phyloP scores from a whole-genome alignment of 495 filamentous ascomycete species.

The Trichoderma erinaceum region DNA sequence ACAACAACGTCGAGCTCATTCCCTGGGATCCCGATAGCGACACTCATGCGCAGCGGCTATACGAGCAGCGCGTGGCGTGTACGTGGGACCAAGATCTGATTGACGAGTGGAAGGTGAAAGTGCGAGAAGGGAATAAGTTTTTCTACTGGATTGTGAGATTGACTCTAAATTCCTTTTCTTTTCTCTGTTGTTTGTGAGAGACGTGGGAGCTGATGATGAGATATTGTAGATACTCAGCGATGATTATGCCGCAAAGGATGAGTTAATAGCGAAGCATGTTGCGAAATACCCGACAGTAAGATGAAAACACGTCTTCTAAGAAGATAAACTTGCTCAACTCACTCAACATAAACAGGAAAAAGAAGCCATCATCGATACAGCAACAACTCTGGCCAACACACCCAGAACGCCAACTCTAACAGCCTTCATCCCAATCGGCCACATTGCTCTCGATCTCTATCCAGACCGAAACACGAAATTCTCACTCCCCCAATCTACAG shows the following conservation, averaged over 20 bases:
- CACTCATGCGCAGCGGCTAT: constrained; percentile 31
- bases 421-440: constrained; percentile 36
- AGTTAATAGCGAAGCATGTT: constrained; percentile 23
- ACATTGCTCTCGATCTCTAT: constrained; percentile 32
- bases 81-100: constrained; percentile 32
- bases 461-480: constrained; percentile 25
- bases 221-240: constrained; percentile 24
- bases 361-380: constrained; percentile 27
- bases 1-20: constrained; percentile 21
- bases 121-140: constrained; percentile 25
- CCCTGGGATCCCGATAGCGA: constrained; percentile 34
- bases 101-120: constrained; percentile 17
- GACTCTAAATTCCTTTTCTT: not conserved
- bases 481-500: constrained; percentile 22
- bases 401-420: constrained; percentile 24
- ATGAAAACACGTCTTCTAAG: not conserved
- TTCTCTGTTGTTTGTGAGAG: not conserved
- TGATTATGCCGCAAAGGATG: constrained; percentile 23
- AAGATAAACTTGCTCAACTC: not conserved
- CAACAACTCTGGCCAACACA: constrained; percentile 26
- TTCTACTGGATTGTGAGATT: constrained; percentile 30
- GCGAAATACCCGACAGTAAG: constrained; percentile 25
- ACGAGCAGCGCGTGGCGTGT: constrained; percentile 36
- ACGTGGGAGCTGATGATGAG: not conserved
- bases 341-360: constrained; percentile 24